A percentile compares a stretch with the other conserved stretches of the same genome.
Conservation (phyloP, 257 asterid species). For the Nicotiana tomentosiformis region DNA sequence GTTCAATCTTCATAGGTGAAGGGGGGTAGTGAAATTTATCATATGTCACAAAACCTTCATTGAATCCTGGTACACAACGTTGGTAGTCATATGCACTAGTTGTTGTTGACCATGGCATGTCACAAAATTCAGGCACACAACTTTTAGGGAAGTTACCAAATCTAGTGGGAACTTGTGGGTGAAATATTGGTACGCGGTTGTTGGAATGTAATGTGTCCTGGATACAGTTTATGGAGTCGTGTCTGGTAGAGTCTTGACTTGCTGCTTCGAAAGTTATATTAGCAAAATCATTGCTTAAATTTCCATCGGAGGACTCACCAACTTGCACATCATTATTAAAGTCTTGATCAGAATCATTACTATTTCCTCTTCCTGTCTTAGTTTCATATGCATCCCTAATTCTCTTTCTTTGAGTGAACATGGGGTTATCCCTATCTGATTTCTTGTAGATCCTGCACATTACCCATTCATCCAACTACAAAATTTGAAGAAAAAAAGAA, state of each 20-base stretch:
- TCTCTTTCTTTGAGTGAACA: background rate
- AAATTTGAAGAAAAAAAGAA: background rate
- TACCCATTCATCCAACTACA: constrained; percentile 9
- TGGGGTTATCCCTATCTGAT: background rate
- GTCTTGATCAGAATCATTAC: background rate
- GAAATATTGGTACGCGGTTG: background rate
- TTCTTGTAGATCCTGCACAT: background rate
- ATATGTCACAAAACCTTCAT: background rate
- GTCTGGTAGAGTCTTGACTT: background rate
- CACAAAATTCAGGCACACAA: background rate
- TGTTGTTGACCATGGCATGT: background rate
- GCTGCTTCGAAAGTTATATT: too few species aligned
- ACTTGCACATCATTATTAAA: background rate
- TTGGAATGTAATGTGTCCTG: background rate
- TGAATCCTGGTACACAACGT: background rate
- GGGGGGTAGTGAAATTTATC: background rate
- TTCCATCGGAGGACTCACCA: background rate
- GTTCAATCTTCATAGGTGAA: background rate
- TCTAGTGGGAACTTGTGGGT: background rate
- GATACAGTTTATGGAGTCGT: background rate
- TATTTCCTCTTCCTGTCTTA: too few species aligned
- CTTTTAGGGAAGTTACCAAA: background rate
- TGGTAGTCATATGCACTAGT: background rate
- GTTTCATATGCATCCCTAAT: background rate
- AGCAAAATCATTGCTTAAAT: background rate